These are phyloP conservation scores for Suillus subaureus DNA, from an alignment of 768 basidiomycete genomes.

Conservation along the genomic window DNA sequence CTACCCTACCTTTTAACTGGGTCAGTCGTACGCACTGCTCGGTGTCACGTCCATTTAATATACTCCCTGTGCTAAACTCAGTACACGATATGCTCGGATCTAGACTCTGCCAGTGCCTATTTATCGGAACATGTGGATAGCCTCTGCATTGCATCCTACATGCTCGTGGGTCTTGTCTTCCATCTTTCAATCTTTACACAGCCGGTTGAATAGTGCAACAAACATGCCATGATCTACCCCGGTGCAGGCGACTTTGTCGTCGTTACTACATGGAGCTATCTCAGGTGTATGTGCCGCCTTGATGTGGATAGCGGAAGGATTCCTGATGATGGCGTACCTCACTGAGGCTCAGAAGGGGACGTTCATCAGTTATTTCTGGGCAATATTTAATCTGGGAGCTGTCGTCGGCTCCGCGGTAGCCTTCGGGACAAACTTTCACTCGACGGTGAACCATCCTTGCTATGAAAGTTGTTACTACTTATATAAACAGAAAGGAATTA, in stretches of 20 bases:
- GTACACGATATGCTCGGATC: slow-evolving; percentile 83
- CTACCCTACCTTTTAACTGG: slow-evolving; percentile 73
- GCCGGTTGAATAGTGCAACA: slow-evolving; percentile 47
- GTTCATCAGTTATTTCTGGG: slow-evolving; percentile 82
- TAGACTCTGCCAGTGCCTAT: slow-evolving; percentile 67
- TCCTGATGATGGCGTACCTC: slow-evolving; percentile 80
- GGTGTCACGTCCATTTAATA: slow-evolving; percentile 17
- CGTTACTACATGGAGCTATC: slow-evolving; percentile 59
- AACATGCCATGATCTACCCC: slow-evolving; percentile 55
- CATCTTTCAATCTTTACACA: slow-evolving; percentile 17
- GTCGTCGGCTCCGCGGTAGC: slow-evolving; percentile 77
- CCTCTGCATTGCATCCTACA: slow-evolving; percentile 71
- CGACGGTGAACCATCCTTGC: slow-evolving; percentile 43
- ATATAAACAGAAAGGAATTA: slow-evolving; percentile 12
- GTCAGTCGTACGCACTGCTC: slow-evolving; percentile 36
- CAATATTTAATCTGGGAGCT: slow-evolving; percentile 81
- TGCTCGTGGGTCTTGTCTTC: slow-evolving; percentile 46
- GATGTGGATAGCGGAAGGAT: slow-evolving; percentile 85
- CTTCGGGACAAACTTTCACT: slow-evolving; percentile 69
- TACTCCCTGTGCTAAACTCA: slow-evolving; percentile 48
- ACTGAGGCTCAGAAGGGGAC: slow-evolving; percentile 76
- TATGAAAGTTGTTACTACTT: slow-evolving; percentile 26
- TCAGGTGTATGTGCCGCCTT: slow-evolving; percentile 75
- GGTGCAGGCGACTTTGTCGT: slow-evolving; percentile 61
- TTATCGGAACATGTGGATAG: slow-evolving; percentile 76